phyloP scores from a whole-genome alignment of 83 land plant genomes.

The Picea mariana region DNA sequence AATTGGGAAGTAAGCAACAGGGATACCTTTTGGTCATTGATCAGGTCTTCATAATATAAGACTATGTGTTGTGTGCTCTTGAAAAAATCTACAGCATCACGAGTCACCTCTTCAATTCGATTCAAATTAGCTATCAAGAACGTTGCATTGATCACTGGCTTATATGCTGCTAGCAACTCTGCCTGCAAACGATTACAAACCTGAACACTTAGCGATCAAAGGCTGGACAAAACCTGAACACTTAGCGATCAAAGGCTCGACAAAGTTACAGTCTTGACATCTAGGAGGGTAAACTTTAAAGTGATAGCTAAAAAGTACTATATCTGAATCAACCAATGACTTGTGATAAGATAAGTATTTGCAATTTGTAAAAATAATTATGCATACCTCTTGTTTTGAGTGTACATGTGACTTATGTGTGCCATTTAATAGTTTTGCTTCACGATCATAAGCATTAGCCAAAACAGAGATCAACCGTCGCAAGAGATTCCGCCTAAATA shows the following conservation, averaged over 20 bases:
- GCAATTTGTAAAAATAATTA: not conserved
- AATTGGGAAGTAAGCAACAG: not conserved
- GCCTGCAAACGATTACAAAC: slow-evolving; percentile 34
- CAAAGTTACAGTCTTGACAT: slow-evolving; percentile 6
- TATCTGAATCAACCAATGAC: slow-evolving; percentile 1
- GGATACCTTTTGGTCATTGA: slow-evolving; percentile 33
- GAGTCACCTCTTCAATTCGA: slow-evolving; percentile 23
- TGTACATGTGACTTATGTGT: slow-evolving; percentile 94
- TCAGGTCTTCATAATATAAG: slow-evolving; percentile 53
- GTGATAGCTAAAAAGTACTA: not conserved
- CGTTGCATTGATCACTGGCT: slow-evolving; percentile 36
- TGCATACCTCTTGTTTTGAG: slow-evolving; percentile 71
- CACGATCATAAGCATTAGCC: slow-evolving; percentile 79
- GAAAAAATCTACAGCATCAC: slow-evolving; percentile 35
- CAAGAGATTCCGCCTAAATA: slow-evolving; percentile 79
- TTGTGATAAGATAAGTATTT: not conserved
- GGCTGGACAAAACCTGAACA: not conserved
- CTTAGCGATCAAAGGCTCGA: not conserved
- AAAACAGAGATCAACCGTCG: slow-evolving; percentile 71
- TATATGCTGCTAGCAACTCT: slow-evolving; percentile 43
- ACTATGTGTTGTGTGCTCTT: slow-evolving; percentile 33
- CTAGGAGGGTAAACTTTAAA: not conserved
- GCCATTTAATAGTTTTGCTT: slow-evolving; percentile 73
- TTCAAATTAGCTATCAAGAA: slow-evolving; percentile 27
- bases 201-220: not conserved